These are phyloP conservation scores for Myxozyma nipponensis DNA, from an alignment of 805 yeast species.

Conservation along the genomic window DNA sequence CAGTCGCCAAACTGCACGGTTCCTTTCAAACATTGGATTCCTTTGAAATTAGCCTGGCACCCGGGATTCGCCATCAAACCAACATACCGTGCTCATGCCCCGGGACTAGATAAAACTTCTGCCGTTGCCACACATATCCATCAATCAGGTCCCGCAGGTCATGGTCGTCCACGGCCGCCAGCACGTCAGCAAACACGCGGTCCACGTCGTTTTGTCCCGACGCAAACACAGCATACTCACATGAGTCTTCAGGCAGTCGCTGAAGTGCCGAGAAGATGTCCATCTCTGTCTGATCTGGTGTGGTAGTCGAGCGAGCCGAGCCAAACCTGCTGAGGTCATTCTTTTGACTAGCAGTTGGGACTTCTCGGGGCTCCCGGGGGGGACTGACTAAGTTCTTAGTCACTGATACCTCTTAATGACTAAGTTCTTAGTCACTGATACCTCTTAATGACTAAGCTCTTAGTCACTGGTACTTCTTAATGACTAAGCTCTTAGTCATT, in stretches of 20 bases:
- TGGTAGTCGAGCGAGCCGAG: no score
- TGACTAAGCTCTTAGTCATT: no score
- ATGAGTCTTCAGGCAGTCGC: conserved; percentile 18
- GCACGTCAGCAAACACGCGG: not conserved
- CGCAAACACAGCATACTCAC: conserved; percentile 11
- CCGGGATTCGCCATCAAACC: no score
- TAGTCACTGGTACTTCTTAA: no score
- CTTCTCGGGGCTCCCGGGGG: no score
- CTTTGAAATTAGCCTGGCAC: no score
- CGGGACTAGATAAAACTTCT: conserved; percentile 25
- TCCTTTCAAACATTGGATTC: conserved; percentile 29
- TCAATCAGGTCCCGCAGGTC: conserved; percentile 10
- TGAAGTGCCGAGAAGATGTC: conserved; percentile 14
- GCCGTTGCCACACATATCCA: conserved; percentile 32
- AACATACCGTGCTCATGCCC: not conserved
- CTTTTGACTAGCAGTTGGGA: no score
- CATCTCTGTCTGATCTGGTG: conserved; percentile 4
- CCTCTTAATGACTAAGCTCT: no score
- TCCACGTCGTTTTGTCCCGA: conserved; percentile 1
- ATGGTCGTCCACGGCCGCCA: conserved; percentile 5
- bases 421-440: no score
- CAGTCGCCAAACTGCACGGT: conserved; percentile 33
- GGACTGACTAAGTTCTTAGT: no score
- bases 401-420: no score
- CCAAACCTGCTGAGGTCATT: no score